Base-by-base conservation (phyloP, 371 early-diverging fungal genomes). In the Mucor velutinosus region DNA sequence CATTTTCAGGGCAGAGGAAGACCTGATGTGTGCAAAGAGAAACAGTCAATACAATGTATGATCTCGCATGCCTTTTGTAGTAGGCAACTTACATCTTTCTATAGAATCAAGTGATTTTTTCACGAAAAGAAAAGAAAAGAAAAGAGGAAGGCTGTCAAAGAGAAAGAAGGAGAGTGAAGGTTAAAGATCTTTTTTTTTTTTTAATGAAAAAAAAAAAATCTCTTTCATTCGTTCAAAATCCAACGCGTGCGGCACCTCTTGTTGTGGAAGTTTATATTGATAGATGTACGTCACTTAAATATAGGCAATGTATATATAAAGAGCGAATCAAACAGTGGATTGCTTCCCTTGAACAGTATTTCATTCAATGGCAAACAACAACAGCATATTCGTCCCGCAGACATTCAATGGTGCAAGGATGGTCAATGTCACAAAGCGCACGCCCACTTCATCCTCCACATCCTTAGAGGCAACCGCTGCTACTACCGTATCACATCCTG, bases 1-100 rank as follows among this genome's bases (percentile, higher is more conserved):
- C 62, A 91, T 78, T 84, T 96, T 92, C 59, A 98, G 86, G 37
- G 98, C 98, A 59, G 95, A 69, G 23, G 75, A 71, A 15, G 75
- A 64, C 75, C 75, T 75, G 58, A 25, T 62, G 37, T 5, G 30
- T 30, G 7, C 14, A 59, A 35, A 7, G 3, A n/a, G 21, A 23
- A 7, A 45, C 4, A 45, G 37, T 35, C 37, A 35, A 7, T 35
- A 35, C 37, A 8, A 32, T 1, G 29, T 32, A 33, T 32, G 33
- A 56, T 56, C 15, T 32, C 10, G 30, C 23, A 30, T 17, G 56
- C 32, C 37, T 1, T 12, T 1, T 10, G 12, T 0, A 12, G 12
- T 3, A 5, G 1, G 30, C 19, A 30, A 57, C 62, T 64, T 64
- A 39, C 56, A 55, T 53, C 32, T n/a, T 57, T 57, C n/a, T 33